Conservation (phyloP, 2,329 filamentous ascomycete genomes). For the Neonectria punicea region DNA sequence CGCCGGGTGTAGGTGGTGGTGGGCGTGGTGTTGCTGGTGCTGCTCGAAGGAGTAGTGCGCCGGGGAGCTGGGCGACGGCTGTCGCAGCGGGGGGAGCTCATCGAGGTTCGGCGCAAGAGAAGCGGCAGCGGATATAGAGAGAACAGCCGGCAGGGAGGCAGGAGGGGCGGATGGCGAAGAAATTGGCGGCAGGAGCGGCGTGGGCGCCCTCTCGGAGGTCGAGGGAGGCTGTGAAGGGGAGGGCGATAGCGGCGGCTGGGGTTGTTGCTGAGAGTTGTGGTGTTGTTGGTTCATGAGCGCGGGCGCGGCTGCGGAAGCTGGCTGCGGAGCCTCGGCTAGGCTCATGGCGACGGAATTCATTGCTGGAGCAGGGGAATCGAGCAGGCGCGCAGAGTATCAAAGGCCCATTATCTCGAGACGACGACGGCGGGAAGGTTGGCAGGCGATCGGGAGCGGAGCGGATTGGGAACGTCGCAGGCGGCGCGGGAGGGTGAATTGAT, state of each 20-base stretch:
- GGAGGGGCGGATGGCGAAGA: conserved; percentile 42
- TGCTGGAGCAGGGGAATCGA: conserved; percentile 30
- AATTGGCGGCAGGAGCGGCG: conserved; percentile 40
- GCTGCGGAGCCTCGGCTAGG: conserved; percentile 46
- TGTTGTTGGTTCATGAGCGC: conserved; percentile 37
- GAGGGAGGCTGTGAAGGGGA: conserved; percentile 42
- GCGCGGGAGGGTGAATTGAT: conserved; percentile 24
- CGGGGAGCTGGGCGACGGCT: conserved; percentile 41
- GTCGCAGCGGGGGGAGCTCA: conserved; percentile 42
- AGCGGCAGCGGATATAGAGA: conserved; percentile 37
- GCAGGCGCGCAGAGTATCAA: conserved; percentile 34
- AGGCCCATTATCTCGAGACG: conserved; percentile 40
- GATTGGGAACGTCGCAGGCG: conserved; percentile 28
- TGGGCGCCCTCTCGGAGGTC: conserved; percentile 39
- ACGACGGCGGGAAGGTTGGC: conserved; percentile 14
- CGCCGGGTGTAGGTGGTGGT: conserved; percentile 43
- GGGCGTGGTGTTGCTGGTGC: conserved; percentile 40
- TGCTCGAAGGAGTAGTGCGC: conserved; percentile 44
- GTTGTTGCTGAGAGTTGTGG: conserved; percentile 29
- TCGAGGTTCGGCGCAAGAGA: conserved; percentile 39
- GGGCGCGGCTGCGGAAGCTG: conserved; percentile 32
- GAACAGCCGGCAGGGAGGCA: conserved; percentile 39
- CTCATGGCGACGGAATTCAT: conserved; percentile 54
- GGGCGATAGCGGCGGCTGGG: conserved; percentile 39
- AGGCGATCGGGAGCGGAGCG: conserved; percentile 17